Evolutionary conservation across 2,329 filamentous ascomycete species (phyloP).

Genomic region (Neofusicoccum ribis): DNA sequence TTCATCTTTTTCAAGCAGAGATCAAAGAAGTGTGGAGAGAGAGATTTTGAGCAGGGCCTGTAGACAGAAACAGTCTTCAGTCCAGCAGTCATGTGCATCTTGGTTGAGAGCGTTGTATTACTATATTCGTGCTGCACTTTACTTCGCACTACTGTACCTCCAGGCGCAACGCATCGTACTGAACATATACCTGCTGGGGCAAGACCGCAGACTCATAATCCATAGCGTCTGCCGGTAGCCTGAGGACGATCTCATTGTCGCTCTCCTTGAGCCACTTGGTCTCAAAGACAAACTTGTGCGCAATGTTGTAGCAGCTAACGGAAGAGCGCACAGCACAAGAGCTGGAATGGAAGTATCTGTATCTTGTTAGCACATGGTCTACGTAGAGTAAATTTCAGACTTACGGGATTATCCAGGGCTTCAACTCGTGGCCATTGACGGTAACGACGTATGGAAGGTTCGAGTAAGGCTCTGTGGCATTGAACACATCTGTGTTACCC

Average conservation of each 20-base stretch:
- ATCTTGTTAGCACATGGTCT: not conserved
- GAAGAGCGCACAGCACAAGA: constrained; percentile 63
- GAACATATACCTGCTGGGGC: constrained; percentile 59
- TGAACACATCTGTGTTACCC: constrained; percentile 62
- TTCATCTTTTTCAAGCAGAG: not conserved
- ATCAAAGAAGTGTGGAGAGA: not conserved
- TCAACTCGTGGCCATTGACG: constrained; percentile 47
- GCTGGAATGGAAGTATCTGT: constrained; percentile 55
- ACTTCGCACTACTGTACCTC: constrained; percentile 48
- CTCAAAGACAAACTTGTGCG: constrained; percentile 53
- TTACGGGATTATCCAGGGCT: constrained; percentile 60
- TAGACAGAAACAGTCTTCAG: no score
- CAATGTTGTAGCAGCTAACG: constrained; percentile 62
- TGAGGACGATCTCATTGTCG: constrained; percentile 58
- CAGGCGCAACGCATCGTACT: constrained; percentile 65
- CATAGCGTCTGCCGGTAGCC: constrained; percentile 60
- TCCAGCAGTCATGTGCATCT: no score
- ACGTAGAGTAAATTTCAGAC: constrained; percentile 21
- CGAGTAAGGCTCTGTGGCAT: constrained; percentile 53
- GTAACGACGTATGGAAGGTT: constrained; percentile 55
- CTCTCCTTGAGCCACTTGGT: constrained; percentile 46
- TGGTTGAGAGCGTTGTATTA: no score
- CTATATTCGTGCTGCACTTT: no score
- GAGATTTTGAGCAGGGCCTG: not conserved
- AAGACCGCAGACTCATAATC: constrained; percentile 60